Evolutionary conservation across 352 stramenopile genomes (phyloP).

Genomic region (Pythium brachiatum): DNA sequence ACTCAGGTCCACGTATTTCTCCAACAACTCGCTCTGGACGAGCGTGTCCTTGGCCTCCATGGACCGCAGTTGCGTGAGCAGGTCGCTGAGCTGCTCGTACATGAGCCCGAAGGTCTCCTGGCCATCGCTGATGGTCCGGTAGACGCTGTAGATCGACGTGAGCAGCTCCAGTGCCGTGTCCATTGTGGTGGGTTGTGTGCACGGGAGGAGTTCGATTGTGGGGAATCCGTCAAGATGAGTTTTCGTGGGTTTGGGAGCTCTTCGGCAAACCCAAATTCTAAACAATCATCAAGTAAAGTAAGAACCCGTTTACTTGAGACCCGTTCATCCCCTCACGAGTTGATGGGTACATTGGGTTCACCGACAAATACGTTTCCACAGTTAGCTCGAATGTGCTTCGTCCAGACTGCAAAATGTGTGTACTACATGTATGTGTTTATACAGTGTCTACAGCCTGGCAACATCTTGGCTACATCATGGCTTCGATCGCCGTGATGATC

Average conservation of each 20-base stretch:
- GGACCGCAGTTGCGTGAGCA: constrained; percentile 5
- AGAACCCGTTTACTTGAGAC: background rate
- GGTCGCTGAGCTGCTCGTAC: constrained; percentile 1
- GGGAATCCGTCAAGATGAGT: no score
- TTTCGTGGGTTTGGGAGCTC: background rate
- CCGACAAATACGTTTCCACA: no score
- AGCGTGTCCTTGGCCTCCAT: constrained; percentile 2
- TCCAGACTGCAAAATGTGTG: background rate
- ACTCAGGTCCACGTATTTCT: constrained; percentile 1
- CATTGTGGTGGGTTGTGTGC: constrained; percentile 1
- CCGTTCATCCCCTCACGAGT: background rate
- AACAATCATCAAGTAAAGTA: background rate
- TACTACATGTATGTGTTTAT: background rate
- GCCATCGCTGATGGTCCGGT: constrained; percentile 4
- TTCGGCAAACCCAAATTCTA: background rate
- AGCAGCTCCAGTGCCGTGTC: constrained; percentile 6
- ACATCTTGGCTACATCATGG: background rate
- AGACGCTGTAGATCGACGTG: background rate
- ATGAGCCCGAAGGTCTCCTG: background rate
- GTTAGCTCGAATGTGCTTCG: no score
- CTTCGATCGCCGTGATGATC: background rate
- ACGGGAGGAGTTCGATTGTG: no score
- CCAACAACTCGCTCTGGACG: background rate
- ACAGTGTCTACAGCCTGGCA: background rate
- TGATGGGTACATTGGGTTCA: background rate